These are phyloP conservation scores for Podaxis sp. DNA, from an alignment of 768 basidiomycete genomes.

Conservation along the genomic window DNA sequence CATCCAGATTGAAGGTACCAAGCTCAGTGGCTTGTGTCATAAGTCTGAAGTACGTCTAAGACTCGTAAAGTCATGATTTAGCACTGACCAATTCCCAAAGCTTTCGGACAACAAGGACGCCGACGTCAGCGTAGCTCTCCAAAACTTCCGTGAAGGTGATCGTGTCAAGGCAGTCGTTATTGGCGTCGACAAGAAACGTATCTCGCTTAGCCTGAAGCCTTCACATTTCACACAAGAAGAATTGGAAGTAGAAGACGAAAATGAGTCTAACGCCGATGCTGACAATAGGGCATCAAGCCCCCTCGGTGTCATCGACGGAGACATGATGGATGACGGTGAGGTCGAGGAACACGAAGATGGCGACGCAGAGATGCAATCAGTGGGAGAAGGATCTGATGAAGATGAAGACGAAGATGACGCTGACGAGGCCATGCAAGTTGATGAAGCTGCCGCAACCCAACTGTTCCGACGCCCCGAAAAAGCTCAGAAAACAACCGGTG, in stretches of 20 bases:
- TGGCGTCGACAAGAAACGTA: conserved; percentile 71
- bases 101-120: conserved; percentile 86
- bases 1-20: conserved; percentile 82
- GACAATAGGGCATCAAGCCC: conserved; percentile 21
- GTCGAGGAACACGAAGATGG: conserved; percentile 17
- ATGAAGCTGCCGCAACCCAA: conserved; percentile 33
- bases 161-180: conserved; percentile 77
- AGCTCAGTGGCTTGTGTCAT: conserved; percentile 89
- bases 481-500: conserved; percentile 11
- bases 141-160: conserved; percentile 84
- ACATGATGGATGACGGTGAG: conserved; percentile 18
- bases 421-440: conserved; percentile 42
- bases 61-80: conserved; percentile 1
- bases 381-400: not conserved
- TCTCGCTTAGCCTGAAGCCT: conserved; percentile 86
- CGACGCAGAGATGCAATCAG: conserved; percentile 12
- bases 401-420: conserved; percentile 26
- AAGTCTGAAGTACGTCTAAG: conserved; percentile 74
- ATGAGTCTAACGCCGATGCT: conserved; percentile 26
- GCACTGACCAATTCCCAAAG: conserved; percentile 35
- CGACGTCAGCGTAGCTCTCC: conserved; percentile 74
- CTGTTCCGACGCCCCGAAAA: conserved; percentile 18
- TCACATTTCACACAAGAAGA: conserved; percentile 79
- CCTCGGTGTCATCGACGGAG: conserved; percentile 20
- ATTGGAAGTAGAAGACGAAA: conserved; percentile 33